Evolutionary conservation across 495 filamentous ascomycete genomes (phyloP).

Genomic region (Tetracladium marchalianum): DNA sequence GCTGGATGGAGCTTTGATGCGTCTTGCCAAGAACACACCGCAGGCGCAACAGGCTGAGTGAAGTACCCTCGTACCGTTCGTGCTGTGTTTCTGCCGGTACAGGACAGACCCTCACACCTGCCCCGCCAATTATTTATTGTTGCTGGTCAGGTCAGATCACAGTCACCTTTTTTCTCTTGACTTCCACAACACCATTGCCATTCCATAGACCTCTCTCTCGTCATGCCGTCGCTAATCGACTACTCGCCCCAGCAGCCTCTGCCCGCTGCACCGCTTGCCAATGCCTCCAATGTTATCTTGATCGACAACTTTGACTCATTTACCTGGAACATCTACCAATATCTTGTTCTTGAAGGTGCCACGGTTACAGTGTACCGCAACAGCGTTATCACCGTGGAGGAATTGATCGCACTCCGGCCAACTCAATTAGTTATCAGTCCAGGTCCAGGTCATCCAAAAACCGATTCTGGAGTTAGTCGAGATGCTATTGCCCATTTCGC

Average conservation of each 20-base stretch:
- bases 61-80: no score
- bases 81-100: no score
- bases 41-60: no score
- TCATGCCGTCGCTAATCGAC: conserved; percentile 58
- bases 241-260: conserved; percentile 77
- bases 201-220: conserved; percentile 4
- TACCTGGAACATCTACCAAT: conserved; percentile 98
- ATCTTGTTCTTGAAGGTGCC: conserved; percentile 87
- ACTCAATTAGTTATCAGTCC: conserved; percentile 94
- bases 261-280: conserved; percentile 53
- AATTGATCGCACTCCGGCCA: conserved; percentile 70
- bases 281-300: conserved; percentile 81
- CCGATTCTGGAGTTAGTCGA: conserved; percentile 85
- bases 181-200: no score
- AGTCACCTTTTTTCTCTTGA: no score
- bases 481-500: conserved; percentile 85
- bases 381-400: conserved; percentile 77
- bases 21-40: no score
- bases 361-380: conserved; percentile 83
- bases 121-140: no score
- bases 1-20: not conserved
- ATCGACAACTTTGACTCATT: conserved; percentile 99
- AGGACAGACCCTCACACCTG: no score
- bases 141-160: no score
- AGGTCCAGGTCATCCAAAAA: conserved; percentile 82